Evolutionary conservation across 164 flowering plant species (phyloP), one percentile per base, ranked within the genome.

Genomic region (Protea cynaroides): DNA sequence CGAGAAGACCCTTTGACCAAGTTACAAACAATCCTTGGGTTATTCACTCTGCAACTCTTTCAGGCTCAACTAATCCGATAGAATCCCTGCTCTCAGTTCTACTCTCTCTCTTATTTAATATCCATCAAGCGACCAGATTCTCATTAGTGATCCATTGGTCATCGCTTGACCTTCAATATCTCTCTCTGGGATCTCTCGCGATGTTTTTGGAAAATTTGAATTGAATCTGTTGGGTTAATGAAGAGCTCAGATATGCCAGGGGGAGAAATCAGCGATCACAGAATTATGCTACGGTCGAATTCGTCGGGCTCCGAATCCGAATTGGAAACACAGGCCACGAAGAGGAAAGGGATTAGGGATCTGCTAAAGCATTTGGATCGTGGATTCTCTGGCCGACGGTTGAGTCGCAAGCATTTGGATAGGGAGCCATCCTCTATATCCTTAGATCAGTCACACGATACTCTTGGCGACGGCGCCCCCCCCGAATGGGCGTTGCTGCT

Each of bases 401-500:
- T 63, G 4, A 64, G 69, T 25, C 59, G 59, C 7, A 68, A 58
- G 65, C 67, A 59, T 54, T 36, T 60, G 58, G 72, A 57, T 10
- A 58, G 58, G 4, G 74, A 70, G 17, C 22, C 59, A 51, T 56
- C 64, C 1, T 14, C 61, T 21, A 55, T 62, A 37, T 66, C 68
- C 13, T 21, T 6, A 4, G 58, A 55, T 49, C 37, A 62, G 1
- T 21, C 62, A 14, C 68, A 69, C 15, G 89, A 92, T 65, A 76
- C 63, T 1, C 79, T 87, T 7, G 87, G 68, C 7, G 95, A 89
- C 21, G 78, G 81, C 49, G 96, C 96, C 0, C 97, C 99, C 12
- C 99, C 99, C 0, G 99, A 95, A 67, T 95, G 99, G 99, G 97
- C 89, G 12, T 75, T 95, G 80, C 82, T 95, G 21, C 87, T 95